These are phyloP conservation scores for Solanum paucissectum DNA, from an alignment of 257 asterid genomes.

Conservation along the genomic window DNA sequence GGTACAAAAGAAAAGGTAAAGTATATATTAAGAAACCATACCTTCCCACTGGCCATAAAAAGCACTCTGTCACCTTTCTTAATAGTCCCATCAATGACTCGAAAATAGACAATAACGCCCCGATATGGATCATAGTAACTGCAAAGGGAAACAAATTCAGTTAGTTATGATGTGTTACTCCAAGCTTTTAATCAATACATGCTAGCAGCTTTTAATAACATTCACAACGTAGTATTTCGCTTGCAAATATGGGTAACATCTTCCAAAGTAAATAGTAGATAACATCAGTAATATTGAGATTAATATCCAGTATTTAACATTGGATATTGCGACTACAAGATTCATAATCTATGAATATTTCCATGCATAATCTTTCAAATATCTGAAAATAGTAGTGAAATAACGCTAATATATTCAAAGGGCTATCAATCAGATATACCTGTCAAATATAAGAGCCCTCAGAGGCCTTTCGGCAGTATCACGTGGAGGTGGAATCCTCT, in stretches of 20 bases:
- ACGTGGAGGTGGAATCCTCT: slow-evolving; percentile 78
- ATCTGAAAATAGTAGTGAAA: not conserved
- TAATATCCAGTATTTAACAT: not conserved
- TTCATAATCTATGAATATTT: not conserved
- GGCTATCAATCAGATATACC: slow-evolving; percentile 38
- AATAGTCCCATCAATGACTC: slow-evolving; percentile 81
- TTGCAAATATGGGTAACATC: not conserved
- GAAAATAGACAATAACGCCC: slow-evolving; percentile 93
- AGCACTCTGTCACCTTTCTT: slow-evolving; percentile 77
- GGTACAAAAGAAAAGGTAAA: not conserved
- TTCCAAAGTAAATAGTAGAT: not conserved
- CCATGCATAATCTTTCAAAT: not conserved
- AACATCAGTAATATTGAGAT: not conserved
- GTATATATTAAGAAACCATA: slow-evolving; percentile 4
- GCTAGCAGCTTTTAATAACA: not conserved
- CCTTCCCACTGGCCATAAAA: slow-evolving; percentile 98
- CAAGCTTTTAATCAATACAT: not conserved
- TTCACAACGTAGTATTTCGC: not conserved
- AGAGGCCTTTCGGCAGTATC: slow-evolving; percentile 68
- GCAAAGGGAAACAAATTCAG: slow-evolving; percentile 10
- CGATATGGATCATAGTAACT: slow-evolving; percentile 96
- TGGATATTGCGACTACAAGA: not conserved
- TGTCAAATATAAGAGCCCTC: slow-evolving; percentile 97
- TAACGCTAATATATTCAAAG: not conserved
- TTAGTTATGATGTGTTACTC: not conserved